phyloP scores from a whole-genome alignment of 768 basidiomycete genomes.

The Tulasnella sp. region DNA sequence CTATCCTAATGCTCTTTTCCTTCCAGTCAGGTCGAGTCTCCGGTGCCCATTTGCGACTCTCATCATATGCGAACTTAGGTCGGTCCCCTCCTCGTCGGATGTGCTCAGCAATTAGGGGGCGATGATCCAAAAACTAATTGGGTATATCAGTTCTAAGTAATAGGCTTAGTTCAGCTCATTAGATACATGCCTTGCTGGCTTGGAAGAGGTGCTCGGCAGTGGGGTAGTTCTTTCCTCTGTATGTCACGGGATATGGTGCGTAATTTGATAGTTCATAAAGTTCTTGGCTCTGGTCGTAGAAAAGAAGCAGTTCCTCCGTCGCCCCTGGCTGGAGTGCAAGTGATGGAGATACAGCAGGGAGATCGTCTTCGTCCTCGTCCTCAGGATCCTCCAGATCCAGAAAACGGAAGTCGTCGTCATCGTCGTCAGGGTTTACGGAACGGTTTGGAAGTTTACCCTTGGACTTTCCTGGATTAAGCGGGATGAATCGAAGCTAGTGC shows the following conservation, averaged over 20 bases:
- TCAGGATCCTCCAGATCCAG: too few relatives aligned
- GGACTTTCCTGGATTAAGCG: too few relatives aligned
- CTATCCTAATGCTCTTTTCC: conserved; percentile 25
- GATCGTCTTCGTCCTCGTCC: background rate
- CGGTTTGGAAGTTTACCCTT: too few relatives aligned
- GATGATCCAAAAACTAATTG: conserved; percentile 27
- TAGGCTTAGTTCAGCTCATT: background rate
- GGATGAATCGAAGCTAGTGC: too few relatives aligned
- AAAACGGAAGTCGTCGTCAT: background rate
- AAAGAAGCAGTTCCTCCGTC: background rate
- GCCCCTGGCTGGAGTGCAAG: too few relatives aligned
- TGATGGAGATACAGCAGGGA: background rate
- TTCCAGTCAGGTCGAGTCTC: conserved; percentile 27
- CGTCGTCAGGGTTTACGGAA: too few relatives aligned
- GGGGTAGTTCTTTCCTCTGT: conserved; percentile 53
- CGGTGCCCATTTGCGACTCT: background rate
- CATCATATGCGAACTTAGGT: background rate
- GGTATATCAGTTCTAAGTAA: background rate
- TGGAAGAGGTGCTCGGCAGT: conserved; percentile 70
- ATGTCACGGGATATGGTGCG: conserved; percentile 58
- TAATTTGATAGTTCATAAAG: conserved; percentile 51
- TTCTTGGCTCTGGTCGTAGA: background rate
- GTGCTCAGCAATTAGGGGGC: conserved; percentile 28
- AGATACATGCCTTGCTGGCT: conserved; percentile 42
- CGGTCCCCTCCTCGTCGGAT: conserved; percentile 21